These are phyloP conservation scores for Claviceps spartinae DNA, from an alignment of 2,329 filamentous ascomycete genomes.

Conservation along the genomic window DNA sequence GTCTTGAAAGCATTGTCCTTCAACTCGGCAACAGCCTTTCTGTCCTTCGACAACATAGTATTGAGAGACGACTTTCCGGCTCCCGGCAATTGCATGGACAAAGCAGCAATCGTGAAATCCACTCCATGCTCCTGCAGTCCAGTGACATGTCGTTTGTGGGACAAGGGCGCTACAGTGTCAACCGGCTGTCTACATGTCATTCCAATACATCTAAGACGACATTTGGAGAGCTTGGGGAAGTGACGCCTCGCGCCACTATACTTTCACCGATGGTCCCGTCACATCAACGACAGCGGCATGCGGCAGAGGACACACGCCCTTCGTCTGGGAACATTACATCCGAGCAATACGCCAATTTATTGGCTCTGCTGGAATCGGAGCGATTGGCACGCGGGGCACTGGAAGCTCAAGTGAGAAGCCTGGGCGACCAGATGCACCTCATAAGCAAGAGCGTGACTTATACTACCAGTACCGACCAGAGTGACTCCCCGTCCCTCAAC, in stretches of 20 bases:
- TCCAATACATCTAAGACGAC: constrained; percentile 30
- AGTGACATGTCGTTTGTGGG: constrained; percentile 1
- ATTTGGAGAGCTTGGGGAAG: constrained; percentile 33
- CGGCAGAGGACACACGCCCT: constrained; percentile 14
- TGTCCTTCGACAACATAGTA: constrained; percentile 21
- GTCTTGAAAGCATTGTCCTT: constrained; percentile 38
- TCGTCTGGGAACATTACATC: constrained; percentile 19
- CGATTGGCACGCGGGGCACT: constrained; percentile 40
- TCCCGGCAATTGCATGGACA: background rate
- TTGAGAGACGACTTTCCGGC: constrained; percentile 12
- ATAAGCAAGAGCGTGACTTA: constrained; percentile 25
- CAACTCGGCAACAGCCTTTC: constrained; percentile 34
- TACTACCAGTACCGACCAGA: constrained; percentile 8
- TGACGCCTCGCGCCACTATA: constrained; percentile 23
- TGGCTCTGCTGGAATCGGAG: constrained; percentile 41
- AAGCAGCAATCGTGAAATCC: background rate
- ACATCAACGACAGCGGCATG: constrained; percentile 20
- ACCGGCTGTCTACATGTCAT: constrained; percentile 21
- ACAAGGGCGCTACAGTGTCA: constrained; percentile 3
- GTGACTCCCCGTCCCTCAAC: constrained; percentile 20
- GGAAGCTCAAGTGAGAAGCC: constrained; percentile 40
- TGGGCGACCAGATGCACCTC: constrained; percentile 36
- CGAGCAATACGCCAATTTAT: constrained; percentile 36
- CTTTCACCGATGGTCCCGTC: constrained; percentile 23
- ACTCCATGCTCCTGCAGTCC: background rate